These are phyloP conservation scores for Salinomyces thailandicus DNA, from an alignment of 2,329 filamentous ascomycete genomes.

Conservation along the genomic window DNA sequence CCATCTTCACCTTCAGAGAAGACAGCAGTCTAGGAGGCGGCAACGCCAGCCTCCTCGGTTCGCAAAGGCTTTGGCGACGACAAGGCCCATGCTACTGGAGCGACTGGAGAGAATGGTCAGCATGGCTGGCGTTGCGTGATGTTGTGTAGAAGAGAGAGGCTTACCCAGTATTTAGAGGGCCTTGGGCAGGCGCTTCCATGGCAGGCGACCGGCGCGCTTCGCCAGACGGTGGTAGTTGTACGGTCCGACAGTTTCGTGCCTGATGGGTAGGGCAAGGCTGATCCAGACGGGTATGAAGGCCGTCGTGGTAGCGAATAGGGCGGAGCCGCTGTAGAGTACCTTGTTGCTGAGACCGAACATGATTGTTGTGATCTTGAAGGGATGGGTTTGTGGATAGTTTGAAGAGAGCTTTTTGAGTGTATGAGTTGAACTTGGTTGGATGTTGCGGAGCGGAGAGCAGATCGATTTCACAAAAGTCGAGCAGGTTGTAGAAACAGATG, in stretches of 20 bases:
- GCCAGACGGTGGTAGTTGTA: conserved; percentile 24
- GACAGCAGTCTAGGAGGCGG: no score
- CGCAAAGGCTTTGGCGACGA: no score
- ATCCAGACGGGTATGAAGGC: conserved; percentile 23
- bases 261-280: conserved; percentile 20
- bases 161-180: conserved; percentile 17
- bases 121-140: no score
- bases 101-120: no score
- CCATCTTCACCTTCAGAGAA: no score
- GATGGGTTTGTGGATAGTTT: not conserved
- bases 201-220: conserved; percentile 17
- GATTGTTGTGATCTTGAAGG: not conserved
- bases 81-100: no score
- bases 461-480: not conserved
- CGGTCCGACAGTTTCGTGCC: conserved; percentile 21
- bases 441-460: not conserved
- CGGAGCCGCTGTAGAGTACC: conserved; percentile 21
- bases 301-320: conserved; percentile 21
- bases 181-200: conserved; percentile 24
- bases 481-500: no score
- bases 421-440: not conserved
- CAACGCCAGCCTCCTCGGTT: no score
- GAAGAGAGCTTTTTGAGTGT: not conserved
- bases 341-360: conserved; percentile 14
- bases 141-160: conserved; percentile 1